Percentiles rank a stretch among this genome's conserved stretches.
Evolutionary conservation across 1,139 yeast species (phyloP).

Genomic region (Debaryomycetaceae sp.): DNA sequence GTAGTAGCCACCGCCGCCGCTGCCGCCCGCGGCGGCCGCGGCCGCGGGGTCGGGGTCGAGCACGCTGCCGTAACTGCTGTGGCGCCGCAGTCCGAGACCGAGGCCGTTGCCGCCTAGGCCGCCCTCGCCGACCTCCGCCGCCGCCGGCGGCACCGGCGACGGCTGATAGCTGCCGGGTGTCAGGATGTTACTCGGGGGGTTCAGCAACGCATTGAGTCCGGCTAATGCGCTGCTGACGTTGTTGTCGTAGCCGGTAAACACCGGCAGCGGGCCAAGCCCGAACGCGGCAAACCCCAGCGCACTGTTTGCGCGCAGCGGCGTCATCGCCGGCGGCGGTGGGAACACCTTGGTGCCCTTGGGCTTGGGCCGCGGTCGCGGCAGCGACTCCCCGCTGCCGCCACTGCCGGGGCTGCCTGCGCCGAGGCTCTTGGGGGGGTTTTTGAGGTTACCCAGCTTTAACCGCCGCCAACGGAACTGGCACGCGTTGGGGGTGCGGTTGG

Average conservation of each 20-base stretch:
- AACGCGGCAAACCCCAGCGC: slow-evolving; percentile 1
- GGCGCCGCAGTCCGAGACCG: too few relatives aligned
- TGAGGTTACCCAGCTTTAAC: slow-evolving; percentile 59
- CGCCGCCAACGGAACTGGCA: slow-evolving; percentile 80
- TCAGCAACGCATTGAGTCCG: slow-evolving; percentile 42
- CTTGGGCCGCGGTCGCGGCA: slow-evolving; percentile 4
- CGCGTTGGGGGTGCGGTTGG: slow-evolving; percentile 70
- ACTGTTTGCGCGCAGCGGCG: too few relatives aligned
- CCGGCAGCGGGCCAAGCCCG: slow-evolving; percentile 13
- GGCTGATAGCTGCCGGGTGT: slow-evolving; percentile 18
- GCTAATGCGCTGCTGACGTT: slow-evolving; percentile 43
- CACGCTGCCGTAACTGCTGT: slow-evolving; percentile 6
- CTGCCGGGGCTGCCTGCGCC: slow-evolving; percentile 10
- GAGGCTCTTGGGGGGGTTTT: slow-evolving; percentile 48
- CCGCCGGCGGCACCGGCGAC: slow-evolving; percentile 7
- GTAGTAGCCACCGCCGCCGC: slow-evolving; percentile 44
- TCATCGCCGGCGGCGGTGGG: too few relatives aligned
- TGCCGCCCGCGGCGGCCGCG: slow-evolving; percentile 25
- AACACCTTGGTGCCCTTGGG: background rate
- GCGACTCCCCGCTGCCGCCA: slow-evolving; percentile 12
- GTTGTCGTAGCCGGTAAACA: slow-evolving; percentile 43
- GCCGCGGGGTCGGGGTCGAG: slow-evolving; percentile 29
- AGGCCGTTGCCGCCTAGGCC: slow-evolving; percentile 2
- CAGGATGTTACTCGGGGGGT: slow-evolving; percentile 31
- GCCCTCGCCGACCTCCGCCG: slow-evolving; percentile 6